Conservation (phyloP, 495 filamentous ascomycete genomes). For the Viridothelium virens region DNA sequence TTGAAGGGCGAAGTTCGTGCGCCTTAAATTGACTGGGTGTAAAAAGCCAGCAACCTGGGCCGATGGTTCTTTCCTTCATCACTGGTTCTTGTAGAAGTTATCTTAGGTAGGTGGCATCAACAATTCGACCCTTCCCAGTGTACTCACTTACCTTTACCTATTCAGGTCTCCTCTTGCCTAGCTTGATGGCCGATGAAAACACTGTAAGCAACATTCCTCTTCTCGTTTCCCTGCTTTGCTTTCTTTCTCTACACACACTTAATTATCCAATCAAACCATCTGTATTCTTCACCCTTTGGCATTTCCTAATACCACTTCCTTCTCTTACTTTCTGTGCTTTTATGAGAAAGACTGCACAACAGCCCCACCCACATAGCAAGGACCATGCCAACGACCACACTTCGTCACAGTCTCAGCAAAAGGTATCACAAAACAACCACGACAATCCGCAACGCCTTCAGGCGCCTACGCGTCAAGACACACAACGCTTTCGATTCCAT, state of each 20-base stretch:
- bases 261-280: too few species aligned
- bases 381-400: constrained; percentile 8
- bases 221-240: neutral
- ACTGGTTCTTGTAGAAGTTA: too few species aligned
- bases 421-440: constrained; percentile 18
- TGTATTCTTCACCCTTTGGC: neutral
- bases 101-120: too few species aligned
- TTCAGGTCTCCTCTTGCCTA: neutral
- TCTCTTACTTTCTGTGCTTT: neutral
- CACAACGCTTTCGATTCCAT: constrained; percentile 48
- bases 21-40: too few species aligned
- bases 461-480: constrained; percentile 38
- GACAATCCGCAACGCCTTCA: constrained; percentile 26
- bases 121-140: neutral
- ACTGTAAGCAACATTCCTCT: neutral
- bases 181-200: too few species aligned
- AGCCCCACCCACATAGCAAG: neutral
- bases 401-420: constrained; percentile 13
- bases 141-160: neutral
- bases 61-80: too few species aligned
- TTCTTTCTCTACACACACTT: neutral
- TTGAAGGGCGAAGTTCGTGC: too few species aligned
- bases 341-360: constrained; percentile 3
- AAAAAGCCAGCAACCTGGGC: too few species aligned
- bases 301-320: neutral